Conservation (phyloP, 2,329 filamentous ascomycete species). For the Endoconidiophora polonica region DNA sequence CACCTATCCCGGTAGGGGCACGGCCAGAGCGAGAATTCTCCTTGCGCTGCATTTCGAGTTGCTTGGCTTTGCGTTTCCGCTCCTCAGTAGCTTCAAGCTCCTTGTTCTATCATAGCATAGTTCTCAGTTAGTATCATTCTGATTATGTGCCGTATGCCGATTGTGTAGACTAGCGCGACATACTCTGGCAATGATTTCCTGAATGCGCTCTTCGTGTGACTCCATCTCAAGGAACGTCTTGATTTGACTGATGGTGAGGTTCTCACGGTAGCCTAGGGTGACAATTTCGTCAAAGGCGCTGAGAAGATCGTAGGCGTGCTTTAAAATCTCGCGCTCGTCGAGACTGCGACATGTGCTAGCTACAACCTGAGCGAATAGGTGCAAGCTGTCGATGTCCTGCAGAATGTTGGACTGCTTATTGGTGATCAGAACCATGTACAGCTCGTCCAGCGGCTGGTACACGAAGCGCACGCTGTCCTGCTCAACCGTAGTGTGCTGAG, state of each 20-base stretch:
- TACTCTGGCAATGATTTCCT: conserved; percentile 90
- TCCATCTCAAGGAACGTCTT: conserved; percentile 99
- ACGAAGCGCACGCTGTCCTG: conserved; percentile 99
- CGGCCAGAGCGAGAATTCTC: conserved; percentile 70
- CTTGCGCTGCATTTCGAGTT: conserved; percentile 96
- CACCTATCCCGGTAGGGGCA: conserved; percentile 22
- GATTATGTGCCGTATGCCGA: background rate
- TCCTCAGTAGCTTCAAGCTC: conserved; percentile 96
- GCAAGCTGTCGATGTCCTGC: conserved; percentile 95
- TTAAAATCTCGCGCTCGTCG: conserved; percentile 87
- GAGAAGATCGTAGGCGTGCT: conserved; percentile 89
- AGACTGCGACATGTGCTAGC: conserved; percentile 90
- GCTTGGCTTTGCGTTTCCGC: conserved; percentile 95
- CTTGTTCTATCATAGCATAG: conserved; percentile 55
- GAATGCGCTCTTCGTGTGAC: conserved; percentile 94
- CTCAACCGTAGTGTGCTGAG: conserved; percentile 95
- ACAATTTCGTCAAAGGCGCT: conserved; percentile 96
- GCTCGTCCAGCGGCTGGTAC: conserved; percentile 95
- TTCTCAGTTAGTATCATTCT: conserved; percentile 13
- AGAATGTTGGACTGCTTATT: conserved; percentile 99
- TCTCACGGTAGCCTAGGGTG: conserved; percentile 88
- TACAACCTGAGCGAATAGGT: conserved; percentile 94
- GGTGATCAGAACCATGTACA: conserved; percentile 99
- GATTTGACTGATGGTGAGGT: conserved; percentile 90
- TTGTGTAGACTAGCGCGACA: conserved; percentile 16